Percentiles rank a stretch among this genome's conserved stretches.
Evolutionary conservation across 306 rosid species (phyloP).

Genomic region (Vigna mungo): DNA sequence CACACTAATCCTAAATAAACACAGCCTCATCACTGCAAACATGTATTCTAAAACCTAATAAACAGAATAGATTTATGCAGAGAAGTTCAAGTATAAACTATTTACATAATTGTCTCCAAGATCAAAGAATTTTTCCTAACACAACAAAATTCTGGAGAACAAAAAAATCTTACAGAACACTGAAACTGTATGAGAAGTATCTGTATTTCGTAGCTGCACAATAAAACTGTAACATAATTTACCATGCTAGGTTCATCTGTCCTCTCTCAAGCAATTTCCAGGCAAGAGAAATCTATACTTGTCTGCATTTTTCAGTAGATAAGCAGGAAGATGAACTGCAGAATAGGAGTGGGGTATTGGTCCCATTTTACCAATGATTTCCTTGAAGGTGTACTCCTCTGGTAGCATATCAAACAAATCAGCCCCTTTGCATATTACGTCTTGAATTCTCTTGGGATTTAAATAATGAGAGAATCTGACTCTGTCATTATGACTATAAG

Average conservation of each 20-base stretch:
- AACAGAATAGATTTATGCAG: no score
- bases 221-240: background rate
- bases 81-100: constrained; percentile 35
- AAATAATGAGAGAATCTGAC: constrained; percentile 75
- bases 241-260: constrained; percentile 34
- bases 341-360: constrained; percentile 88
- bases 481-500: constrained; percentile 82
- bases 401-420: constrained; percentile 90
- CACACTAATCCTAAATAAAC: no score
- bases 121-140: constrained; percentile 48
- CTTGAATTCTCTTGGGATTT: constrained; percentile 70
- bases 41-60: no score
- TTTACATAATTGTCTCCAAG: constrained; percentile 54
- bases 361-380: constrained; percentile 89
- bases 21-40: no score
- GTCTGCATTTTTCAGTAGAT: constrained; percentile 71
- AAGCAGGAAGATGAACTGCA: constrained; percentile 85
- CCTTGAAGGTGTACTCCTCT: constrained; percentile 86
- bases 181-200: constrained; percentile 44
- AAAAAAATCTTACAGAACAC: constrained; percentile 45
- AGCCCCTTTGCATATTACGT: constrained; percentile 73
- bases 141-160: constrained; percentile 45
- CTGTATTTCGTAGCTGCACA: constrained; percentile 29
- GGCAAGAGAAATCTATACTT: constrained; percentile 80
- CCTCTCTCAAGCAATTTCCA: constrained; percentile 74